Percentiles rank a stretch among this genome's conserved stretches.
These are phyloP conservation scores for Niebla homalea DNA, from an alignment of 495 filamentous ascomycete genomes.

Conservation along the genomic window DNA sequence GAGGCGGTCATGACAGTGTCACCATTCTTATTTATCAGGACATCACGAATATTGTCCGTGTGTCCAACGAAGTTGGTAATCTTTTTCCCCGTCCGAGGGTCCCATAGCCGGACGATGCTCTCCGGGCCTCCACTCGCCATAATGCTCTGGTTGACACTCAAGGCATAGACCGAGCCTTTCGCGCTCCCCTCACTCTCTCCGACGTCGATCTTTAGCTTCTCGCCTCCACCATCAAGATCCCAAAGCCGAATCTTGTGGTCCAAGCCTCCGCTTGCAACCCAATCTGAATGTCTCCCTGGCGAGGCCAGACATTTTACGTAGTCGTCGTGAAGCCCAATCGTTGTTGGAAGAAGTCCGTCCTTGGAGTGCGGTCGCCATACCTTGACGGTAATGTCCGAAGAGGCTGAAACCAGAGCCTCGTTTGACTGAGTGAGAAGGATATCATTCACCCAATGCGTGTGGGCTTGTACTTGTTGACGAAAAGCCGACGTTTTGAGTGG, in stretches of 20 bases:
- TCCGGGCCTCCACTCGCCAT: slow-evolving; percentile 90
- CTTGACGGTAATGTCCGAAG: slow-evolving; percentile 89
- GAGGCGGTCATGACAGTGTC: slow-evolving; percentile 90
- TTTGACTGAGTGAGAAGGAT: slow-evolving; percentile 76
- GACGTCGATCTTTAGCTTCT: slow-evolving; percentile 73
- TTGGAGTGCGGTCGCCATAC: slow-evolving; percentile 81
- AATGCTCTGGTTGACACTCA: slow-evolving; percentile 60
- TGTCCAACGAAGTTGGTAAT: slow-evolving; percentile 98
- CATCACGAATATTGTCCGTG: slow-evolving; percentile 85
- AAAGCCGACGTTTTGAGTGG: slow-evolving; percentile 45
- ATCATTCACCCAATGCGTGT: slow-evolving; percentile 98
- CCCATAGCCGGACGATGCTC: slow-evolving; percentile 87
- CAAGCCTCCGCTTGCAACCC: slow-evolving; percentile 93
- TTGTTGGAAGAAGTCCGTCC: slow-evolving; percentile 51
- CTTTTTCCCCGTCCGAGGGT: slow-evolving; percentile 73
- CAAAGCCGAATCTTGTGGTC: slow-evolving; percentile 86
- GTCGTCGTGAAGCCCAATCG: slow-evolving; percentile 86
- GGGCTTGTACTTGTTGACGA: slow-evolving; percentile 84
- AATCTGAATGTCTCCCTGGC: slow-evolving; percentile 53
- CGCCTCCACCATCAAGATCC: slow-evolving; percentile 79
- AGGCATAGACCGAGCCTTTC: slow-evolving; percentile 90
- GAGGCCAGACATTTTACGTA: slow-evolving; percentile 92
- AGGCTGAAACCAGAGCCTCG: slow-evolving; percentile 78
- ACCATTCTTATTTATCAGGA: slow-evolving; percentile 75
- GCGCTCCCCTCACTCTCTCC: slow-evolving; percentile 64